A percentile compares a stretch with the other conserved stretches of the same genome.
phyloP scores from a whole-genome alignment of 441 rosid genomes.

The Gossypium laxum region DNA sequence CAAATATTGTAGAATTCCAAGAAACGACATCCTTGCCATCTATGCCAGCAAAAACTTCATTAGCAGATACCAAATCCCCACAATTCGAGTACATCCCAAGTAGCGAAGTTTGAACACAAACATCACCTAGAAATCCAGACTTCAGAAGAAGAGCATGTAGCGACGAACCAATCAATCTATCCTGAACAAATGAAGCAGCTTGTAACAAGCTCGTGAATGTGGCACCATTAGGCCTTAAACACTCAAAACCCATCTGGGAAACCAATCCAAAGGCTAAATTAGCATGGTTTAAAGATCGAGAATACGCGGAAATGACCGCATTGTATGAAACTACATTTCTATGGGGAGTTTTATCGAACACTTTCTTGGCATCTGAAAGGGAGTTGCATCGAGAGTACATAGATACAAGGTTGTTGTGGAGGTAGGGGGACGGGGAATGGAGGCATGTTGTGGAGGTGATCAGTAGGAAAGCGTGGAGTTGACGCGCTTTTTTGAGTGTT shows the following conservation, averaged over 20 bases:
- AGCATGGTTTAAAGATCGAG: constrained; percentile 32
- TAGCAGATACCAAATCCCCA: constrained; percentile 54
- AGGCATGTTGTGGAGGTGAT: constrained; percentile 21
- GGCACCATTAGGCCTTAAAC: constrained; percentile 47
- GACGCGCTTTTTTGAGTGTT: constrained; percentile 47
- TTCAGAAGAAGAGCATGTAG: constrained; percentile 48
- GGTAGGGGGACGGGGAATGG: constrained; percentile 34
- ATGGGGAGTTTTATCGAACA: constrained; percentile 67
- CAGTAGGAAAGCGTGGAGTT: constrained; percentile 56
- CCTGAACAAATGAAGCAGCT: constrained; percentile 40
- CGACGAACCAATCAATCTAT: constrained; percentile 38
- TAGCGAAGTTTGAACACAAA: constrained; percentile 59
- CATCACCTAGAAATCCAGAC: constrained; percentile 36
- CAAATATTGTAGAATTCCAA: constrained; percentile 69
- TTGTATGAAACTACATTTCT: constrained; percentile 58
- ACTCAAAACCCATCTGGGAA: constrained; percentile 33
- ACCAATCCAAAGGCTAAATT: constrained; percentile 27
- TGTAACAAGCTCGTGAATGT: constrained; percentile 66
- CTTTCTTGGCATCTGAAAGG: constrained; percentile 31
- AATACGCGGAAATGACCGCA: constrained; percentile 57
- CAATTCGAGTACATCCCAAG: constrained; percentile 62
- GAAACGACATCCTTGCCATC: constrained; percentile 50
- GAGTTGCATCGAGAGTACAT: constrained; percentile 58
- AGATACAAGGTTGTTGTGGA: constrained; percentile 51
- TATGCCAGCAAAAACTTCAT: constrained; percentile 34